Conservation (phyloP, 768 basidiomycete genomes). For the Amanita thiersii region DNA sequence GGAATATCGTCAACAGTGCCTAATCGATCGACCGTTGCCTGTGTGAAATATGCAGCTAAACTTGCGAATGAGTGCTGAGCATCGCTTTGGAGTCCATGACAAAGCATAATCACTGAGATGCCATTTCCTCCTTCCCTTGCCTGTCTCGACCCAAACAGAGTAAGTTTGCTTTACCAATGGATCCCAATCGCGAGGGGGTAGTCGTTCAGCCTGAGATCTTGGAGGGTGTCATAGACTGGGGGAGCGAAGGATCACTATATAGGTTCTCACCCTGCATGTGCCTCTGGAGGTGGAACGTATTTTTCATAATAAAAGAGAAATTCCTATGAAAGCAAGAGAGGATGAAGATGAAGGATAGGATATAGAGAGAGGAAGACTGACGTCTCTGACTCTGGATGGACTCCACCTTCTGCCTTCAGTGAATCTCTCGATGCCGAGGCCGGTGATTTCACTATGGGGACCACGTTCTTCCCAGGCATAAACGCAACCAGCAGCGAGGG, state of each 20-base stretch:
- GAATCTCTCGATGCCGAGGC: conserved; percentile 77
- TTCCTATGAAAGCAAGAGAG: conserved; percentile 37
- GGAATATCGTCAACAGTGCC: conserved; percentile 64
- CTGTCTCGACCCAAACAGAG: conserved; percentile 66
- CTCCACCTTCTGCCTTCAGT: conserved; percentile 82
- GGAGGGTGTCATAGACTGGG: neutral
- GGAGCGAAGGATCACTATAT: conserved; percentile 4
- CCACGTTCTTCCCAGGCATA: conserved; percentile 74
- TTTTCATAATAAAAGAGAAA: conserved; percentile 84
- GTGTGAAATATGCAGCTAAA: conserved; percentile 78
- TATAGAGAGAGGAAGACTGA: conserved; percentile 23
- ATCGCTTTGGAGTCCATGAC: neutral
- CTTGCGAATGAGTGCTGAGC: conserved; percentile 6
- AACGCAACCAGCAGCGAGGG: conserved; percentile 43
- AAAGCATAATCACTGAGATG: conserved; percentile 55
- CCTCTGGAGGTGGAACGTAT: conserved; percentile 41
- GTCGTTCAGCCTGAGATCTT: conserved; percentile 29
- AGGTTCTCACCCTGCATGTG: conserved; percentile 30
- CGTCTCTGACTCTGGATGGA: conserved; percentile 77
- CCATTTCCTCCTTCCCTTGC: conserved; percentile 67
- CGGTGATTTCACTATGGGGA: conserved; percentile 66
- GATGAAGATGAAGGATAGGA: conserved; percentile 6
- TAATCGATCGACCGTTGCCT: conserved; percentile 62
- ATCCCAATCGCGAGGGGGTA: conserved; percentile 55
- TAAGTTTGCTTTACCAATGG: conserved; percentile 79